These are phyloP conservation scores for Cucurbita moschata DNA, from an alignment of 306 rosid species.

Conservation along the genomic window DNA sequence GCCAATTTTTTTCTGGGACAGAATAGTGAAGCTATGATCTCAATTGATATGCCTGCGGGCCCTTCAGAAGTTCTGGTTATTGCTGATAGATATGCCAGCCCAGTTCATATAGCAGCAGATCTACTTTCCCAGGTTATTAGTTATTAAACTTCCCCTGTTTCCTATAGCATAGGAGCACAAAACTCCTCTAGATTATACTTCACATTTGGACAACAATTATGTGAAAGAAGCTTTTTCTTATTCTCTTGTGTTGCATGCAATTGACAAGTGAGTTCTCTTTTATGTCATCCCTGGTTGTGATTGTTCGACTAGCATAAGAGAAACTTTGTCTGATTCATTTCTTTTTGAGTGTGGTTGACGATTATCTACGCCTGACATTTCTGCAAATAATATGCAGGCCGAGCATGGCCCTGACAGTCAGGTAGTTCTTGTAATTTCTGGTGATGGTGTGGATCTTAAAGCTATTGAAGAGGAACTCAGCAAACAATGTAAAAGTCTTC, in stretches of 20 bases:
- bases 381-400: conserved; percentile 44
- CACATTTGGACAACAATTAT: background rate
- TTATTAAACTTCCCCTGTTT: background rate
- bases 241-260: background rate
- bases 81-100: conserved; percentile 72
- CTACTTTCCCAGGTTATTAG: conserved; percentile 80
- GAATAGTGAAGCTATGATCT: conserved; percentile 98
- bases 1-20: conserved; percentile 10
- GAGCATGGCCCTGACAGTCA: conserved; percentile 99
- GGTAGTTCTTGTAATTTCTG: conserved; percentile 89
- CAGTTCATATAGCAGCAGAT: conserved; percentile 91
- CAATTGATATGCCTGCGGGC: conserved; percentile 99
- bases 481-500: conserved; percentile 82
- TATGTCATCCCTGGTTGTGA: background rate
- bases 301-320: background rate
- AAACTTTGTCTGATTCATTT: background rate
- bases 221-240: background rate
- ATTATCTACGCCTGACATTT: background rate
- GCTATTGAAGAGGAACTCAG: conserved; percentile 73
- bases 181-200: background rate
- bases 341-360: background rate
- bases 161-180: background rate
- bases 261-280: background rate
- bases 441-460: conserved; percentile 64
- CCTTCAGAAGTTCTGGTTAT: conserved; percentile 98